Evolutionary conservation across 345 rosid genomes (phyloP).

Genomic region (Dimocarpus longan): DNA sequence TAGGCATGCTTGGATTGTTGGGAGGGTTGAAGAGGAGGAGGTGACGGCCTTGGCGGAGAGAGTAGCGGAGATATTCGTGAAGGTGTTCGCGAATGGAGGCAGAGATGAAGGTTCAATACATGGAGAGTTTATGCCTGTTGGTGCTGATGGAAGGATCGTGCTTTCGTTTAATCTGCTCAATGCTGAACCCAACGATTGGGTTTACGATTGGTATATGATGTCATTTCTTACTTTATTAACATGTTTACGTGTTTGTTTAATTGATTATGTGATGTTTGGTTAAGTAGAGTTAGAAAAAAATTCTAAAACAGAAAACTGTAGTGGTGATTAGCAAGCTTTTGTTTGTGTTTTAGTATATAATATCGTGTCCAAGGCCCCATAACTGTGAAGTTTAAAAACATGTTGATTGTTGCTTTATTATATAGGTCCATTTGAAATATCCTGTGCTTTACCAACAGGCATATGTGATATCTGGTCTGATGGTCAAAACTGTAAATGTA

Average conservation of each 20-base stretch:
- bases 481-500: neutral
- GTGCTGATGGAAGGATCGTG: constrained; percentile 85
- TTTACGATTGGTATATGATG: constrained; percentile 79
- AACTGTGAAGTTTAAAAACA: neutral
- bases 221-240: neutral
- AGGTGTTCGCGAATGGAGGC: constrained; percentile 84
- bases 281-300: neutral
- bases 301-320: neutral
- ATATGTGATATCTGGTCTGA: neutral
- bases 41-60: constrained; percentile 35
- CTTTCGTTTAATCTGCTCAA: constrained; percentile 89
- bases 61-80: constrained; percentile 69
- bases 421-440: neutral
- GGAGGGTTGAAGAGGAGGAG: constrained; percentile 47
- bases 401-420: neutral
- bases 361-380: too few relatives aligned
- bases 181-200: constrained; percentile 81
- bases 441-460: neutral
- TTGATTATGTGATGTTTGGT: neutral
- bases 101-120: constrained; percentile 69
- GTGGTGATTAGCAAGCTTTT: neutral
- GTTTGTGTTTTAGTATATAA: neutral
- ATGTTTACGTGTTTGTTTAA: neutral
- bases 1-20: constrained; percentile 85
- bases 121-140: constrained; percentile 94